phyloP scores from a whole-genome alignment of 495 filamentous ascomycete genomes.

The Podospora tetraspora region DNA sequence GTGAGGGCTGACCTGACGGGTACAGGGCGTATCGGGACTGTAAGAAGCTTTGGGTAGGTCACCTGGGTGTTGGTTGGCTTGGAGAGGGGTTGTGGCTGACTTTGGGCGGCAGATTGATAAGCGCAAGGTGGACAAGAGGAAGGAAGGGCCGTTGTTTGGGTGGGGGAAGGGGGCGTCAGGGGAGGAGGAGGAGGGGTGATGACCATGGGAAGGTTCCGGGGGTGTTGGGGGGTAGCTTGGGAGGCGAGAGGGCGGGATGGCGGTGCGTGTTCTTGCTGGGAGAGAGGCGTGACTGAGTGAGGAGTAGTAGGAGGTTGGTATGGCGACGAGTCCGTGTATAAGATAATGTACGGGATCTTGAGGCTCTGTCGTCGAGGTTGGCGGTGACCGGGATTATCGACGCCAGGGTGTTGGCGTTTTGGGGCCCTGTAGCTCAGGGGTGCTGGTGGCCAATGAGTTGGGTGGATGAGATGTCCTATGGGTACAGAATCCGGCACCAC shows the following conservation, averaged over 20 bases:
- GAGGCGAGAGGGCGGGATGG: too few relatives aligned
- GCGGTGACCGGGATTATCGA: background rate
- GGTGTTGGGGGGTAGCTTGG: too few relatives aligned
- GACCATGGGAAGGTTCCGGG: too few relatives aligned
- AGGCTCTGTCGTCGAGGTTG: background rate
- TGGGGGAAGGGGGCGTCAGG: constrained; percentile 1
- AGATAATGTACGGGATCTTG: background rate
- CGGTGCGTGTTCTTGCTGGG: too few relatives aligned
- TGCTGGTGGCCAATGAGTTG: background rate
- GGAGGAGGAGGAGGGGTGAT: background rate
- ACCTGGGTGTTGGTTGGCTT: background rate
- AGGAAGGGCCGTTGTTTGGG: background rate
- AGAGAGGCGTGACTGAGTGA: too few relatives aligned
- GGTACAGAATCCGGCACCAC: background rate
- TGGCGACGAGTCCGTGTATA: background rate
- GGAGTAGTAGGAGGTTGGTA: too few relatives aligned
- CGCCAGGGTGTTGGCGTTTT: background rate
- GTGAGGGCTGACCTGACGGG: too few relatives aligned
- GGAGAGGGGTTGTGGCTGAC: constrained; percentile 12
- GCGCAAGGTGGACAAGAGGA: constrained; percentile 44
- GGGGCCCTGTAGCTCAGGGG: background rate
- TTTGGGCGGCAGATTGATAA: constrained; percentile 41
- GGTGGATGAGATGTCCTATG: background rate
- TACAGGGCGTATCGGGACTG: constrained; percentile 85
- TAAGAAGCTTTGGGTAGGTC: constrained; percentile 84